Evolutionary conservation across 2,329 filamentous ascomycete species (phyloP).

Genomic region (Nakataea oryzae): DNA sequence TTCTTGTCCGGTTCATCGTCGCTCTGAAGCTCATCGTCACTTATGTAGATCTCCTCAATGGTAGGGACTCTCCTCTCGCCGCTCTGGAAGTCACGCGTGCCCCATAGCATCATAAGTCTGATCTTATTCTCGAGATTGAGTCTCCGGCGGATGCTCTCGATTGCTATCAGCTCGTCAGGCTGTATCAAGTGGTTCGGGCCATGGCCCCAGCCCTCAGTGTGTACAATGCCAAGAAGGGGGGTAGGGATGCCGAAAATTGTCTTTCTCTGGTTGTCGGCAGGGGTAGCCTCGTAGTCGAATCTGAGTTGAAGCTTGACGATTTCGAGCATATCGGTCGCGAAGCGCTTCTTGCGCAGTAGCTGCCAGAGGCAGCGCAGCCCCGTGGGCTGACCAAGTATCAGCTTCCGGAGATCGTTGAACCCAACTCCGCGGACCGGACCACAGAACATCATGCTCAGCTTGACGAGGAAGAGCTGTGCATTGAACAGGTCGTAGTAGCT

Average conservation of each 20-base stretch:
- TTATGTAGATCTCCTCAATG: constrained; percentile 39
- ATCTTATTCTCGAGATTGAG: constrained; percentile 39
- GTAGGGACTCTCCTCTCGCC: constrained; percentile 39
- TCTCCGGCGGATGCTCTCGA: constrained; percentile 41
- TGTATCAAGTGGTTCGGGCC: constrained; percentile 35
- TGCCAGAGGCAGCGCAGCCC: constrained; percentile 45
- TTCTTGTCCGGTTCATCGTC: constrained; percentile 29
- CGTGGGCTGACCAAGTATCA: constrained; percentile 48
- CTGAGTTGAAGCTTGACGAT: constrained; percentile 45
- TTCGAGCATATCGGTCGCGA: constrained; percentile 33
- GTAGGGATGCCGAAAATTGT: constrained; percentile 40
- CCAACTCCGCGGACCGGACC: constrained; percentile 47
- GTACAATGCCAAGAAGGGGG: constrained; percentile 38
- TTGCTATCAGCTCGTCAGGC: constrained; percentile 47
- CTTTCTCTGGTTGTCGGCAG: neutral
- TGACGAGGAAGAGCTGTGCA: constrained; percentile 56
- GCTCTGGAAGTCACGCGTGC: constrained; percentile 43
- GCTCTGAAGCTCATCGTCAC: constrained; percentile 28
- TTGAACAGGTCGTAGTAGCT: constrained; percentile 49
- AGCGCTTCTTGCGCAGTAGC: constrained; percentile 46
- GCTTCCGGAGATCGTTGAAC: constrained; percentile 28
- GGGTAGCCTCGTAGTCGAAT: constrained; percentile 30
- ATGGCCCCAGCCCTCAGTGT: constrained; percentile 46
- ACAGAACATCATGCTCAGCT: constrained; percentile 60
- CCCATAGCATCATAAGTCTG: constrained; percentile 50